phyloP scores from a whole-genome alignment of 2,329 filamentous ascomycete genomes.

The Thermoascus crustaceus region DNA sequence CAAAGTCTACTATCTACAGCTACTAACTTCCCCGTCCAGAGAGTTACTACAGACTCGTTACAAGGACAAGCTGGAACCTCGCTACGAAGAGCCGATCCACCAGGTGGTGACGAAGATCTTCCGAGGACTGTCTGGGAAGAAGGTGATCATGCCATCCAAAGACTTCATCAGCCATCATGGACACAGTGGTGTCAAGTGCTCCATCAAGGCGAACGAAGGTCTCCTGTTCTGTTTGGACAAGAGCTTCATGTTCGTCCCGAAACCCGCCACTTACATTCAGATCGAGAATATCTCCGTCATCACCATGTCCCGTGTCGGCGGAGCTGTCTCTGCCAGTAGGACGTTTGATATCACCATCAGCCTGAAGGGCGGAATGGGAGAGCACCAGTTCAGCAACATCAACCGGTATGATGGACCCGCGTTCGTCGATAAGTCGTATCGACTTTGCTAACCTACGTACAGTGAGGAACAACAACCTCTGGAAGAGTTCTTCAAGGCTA shows the following conservation, averaged over 20 bases:
- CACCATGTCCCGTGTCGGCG: constrained; percentile 91
- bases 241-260: constrained; percentile 97
- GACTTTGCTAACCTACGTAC: constrained; percentile 16
- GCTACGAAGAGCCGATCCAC: constrained; percentile 90
- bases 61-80: constrained; percentile 76
- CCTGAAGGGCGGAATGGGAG: constrained; percentile 76
- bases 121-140: constrained; percentile 87
- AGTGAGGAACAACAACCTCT: constrained; percentile 88
- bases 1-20: background rate
- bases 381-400: constrained; percentile 98
- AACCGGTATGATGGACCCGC: constrained; percentile 54
- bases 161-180: constrained; percentile 87
- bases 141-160: constrained; percentile 85
- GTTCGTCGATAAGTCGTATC: background rate
- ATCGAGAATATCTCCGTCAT: constrained; percentile 88
- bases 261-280: constrained; percentile 92
- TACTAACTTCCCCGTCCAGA: constrained; percentile 19
- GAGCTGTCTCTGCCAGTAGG: constrained; percentile 83
- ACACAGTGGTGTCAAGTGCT: constrained; percentile 95
- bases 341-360: constrained; percentile 96
- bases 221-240: constrained; percentile 96
- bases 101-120: constrained; percentile 94
- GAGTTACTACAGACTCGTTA: constrained; percentile 78
- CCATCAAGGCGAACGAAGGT: constrained; percentile 99
- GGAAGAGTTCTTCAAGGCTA: constrained; percentile 96